These are phyloP conservation scores for Yarrowia sp. DNA, from an alignment of 805 yeast genomes.

Conservation along the genomic window DNA sequence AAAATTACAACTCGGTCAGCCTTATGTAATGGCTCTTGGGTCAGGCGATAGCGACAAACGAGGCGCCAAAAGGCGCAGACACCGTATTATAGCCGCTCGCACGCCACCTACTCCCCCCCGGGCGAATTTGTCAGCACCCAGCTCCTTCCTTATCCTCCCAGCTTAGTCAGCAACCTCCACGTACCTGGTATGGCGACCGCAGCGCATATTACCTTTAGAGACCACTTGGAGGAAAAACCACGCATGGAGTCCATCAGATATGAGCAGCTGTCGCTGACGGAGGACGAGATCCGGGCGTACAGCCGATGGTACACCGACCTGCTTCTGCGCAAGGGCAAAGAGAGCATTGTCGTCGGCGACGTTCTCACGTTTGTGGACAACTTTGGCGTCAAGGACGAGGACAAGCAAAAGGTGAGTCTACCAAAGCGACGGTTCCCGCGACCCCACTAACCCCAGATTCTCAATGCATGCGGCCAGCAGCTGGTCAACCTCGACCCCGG, in stretches of 20 bases:
- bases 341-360: conserved; percentile 68
- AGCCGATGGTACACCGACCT: conserved; percentile 92
- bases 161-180: conserved; percentile 21
- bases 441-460: conserved; percentile 30
- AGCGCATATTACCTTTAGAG: conserved; percentile 8
- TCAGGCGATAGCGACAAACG: neutral
- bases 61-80: neutral
- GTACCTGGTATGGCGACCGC: neutral
- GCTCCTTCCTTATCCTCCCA: no score
- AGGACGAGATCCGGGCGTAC: conserved; percentile 78
- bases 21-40: neutral
- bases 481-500: conserved; percentile 71
- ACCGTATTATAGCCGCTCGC: neutral
- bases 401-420: conserved; percentile 48
- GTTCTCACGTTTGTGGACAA: conserved; percentile 76
- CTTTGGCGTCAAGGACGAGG: conserved; percentile 57
- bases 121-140: neutral
- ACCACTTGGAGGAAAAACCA: conserved; percentile 16
- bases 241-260: conserved; percentile 27
- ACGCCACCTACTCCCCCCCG: no score
- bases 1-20: neutral
- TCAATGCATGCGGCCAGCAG: conserved; percentile 37
- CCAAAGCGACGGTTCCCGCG: no score
- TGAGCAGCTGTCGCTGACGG: conserved; percentile 39
- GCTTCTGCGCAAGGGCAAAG: conserved; percentile 60